A percentile compares a stretch with the other conserved stretches of the same genome.
Conservation (phyloP, 345 rosid species). For the Capsella bursapastoris region DNA sequence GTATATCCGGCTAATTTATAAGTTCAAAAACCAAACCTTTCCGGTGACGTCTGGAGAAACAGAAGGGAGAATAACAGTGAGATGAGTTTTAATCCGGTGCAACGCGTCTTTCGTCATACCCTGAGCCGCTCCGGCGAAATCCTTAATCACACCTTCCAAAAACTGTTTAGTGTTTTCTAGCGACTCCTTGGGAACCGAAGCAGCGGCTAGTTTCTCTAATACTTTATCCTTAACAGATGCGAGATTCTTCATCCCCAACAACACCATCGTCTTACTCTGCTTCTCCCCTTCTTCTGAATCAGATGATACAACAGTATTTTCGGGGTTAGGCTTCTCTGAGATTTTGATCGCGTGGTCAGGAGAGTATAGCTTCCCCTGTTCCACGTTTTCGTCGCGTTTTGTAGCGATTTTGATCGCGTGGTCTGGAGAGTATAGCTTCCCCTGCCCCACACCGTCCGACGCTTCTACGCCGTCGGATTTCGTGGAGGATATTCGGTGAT, state of each 20-base stretch:
- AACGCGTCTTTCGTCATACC: conserved; percentile 58
- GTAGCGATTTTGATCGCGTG: conserved; percentile 36
- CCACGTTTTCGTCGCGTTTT: conserved; percentile 28
- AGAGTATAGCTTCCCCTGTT: conserved; percentile 37
- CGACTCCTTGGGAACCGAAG: conserved; percentile 54
- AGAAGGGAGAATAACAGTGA: conserved; percentile 48
- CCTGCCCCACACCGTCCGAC: conserved; percentile 33
- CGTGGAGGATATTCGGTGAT: conserved; percentile 24
- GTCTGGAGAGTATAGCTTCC: conserved; percentile 41
- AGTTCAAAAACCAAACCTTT: conserved; percentile 34
- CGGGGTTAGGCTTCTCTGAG: neutral
- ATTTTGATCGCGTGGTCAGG: conserved; percentile 46
- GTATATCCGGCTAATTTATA: neutral
- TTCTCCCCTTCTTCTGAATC: conserved; percentile 1
- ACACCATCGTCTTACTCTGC: conserved; percentile 30
- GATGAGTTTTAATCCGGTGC: conserved; percentile 51
- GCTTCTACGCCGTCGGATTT: conserved; percentile 32
- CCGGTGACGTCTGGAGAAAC: conserved; percentile 50
- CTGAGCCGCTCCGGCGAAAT: conserved; percentile 54
- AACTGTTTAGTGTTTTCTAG: conserved; percentile 53
- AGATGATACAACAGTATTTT: neutral
- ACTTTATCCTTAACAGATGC: conserved; percentile 53
- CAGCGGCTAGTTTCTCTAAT: conserved; percentile 52
- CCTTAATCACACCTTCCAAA: conserved; percentile 50
- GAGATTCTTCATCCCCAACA: conserved; percentile 46